A percentile compares a stretch with the other conserved stretches of the same genome.
These are phyloP conservation scores for Yarrowia yakushimensis DNA, from an alignment of 805 yeast species.

Conservation along the genomic window DNA sequence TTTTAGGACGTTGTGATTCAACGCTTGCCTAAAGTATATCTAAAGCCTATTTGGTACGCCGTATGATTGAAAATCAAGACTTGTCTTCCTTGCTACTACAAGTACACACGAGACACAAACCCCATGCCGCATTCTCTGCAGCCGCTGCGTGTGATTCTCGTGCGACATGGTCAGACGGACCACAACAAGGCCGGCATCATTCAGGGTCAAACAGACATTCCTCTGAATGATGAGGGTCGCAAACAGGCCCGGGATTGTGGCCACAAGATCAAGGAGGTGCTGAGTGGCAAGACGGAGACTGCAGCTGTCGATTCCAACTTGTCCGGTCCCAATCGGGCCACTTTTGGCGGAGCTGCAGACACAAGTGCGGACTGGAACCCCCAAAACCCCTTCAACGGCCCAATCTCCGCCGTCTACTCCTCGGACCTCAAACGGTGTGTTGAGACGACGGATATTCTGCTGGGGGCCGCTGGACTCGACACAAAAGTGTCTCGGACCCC, in stretches of 20 bases:
- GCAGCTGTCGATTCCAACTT: background rate
- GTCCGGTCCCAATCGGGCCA: background rate
- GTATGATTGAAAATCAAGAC: background rate
- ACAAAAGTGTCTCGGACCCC: background rate
- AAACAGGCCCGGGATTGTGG: constrained; percentile 61
- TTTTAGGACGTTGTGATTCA: background rate
- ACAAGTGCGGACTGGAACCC: constrained; percentile 42
- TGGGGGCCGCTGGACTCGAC: constrained; percentile 33
- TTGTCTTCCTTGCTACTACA: background rate
- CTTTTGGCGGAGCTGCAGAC: background rate
- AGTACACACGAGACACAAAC: background rate
- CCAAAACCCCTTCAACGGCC: background rate
- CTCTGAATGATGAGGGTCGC: constrained; percentile 58
- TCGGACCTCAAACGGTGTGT: constrained; percentile 47
- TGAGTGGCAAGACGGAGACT: constrained; percentile 29
- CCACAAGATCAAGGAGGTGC: constrained; percentile 31
- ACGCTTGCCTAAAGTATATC: background rate
- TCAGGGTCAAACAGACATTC: constrained; percentile 73
- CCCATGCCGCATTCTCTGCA: background rate
- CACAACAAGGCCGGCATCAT: constrained; percentile 64
- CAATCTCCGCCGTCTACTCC: constrained; percentile 40
- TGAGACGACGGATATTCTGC: constrained; percentile 53
- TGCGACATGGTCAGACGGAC: constrained; percentile 84
- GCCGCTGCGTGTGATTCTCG: constrained; percentile 38
- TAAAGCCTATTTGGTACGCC: background rate